Percentiles rank a stretch among this genome's conserved stretches.
Evolutionary conservation across 768 basidiomycete species (phyloP).

Genomic region (Krasilnikovozyma curviuscula): DNA sequence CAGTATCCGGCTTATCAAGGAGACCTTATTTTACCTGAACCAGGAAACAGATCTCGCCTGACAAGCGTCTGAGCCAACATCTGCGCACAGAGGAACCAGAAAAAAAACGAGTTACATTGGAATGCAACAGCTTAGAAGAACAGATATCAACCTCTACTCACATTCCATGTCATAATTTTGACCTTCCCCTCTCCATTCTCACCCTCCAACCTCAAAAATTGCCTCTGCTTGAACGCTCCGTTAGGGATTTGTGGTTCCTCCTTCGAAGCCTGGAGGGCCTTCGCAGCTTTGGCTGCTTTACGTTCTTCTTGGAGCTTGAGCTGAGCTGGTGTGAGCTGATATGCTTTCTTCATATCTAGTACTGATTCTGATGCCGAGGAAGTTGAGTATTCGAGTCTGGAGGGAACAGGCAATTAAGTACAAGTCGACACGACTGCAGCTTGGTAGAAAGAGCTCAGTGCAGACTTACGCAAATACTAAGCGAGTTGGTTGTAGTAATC

Average conservation of each 20-base stretch:
- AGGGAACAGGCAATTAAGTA: too few relatives aligned
- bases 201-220: slow-evolving; percentile 2
- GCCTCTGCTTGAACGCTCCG: slow-evolving; percentile 3
- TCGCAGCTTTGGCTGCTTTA: background rate
- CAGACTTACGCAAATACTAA: too few relatives aligned
- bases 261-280: background rate
- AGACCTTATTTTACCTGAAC: background rate
- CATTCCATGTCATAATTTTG: slow-evolving; percentile 11
- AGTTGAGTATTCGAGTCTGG: too few relatives aligned
- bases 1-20: background rate
- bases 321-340: slow-evolving; percentile 4
- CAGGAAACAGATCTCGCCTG: slow-evolving; percentile 62
- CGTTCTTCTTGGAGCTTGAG: background rate
- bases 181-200: background rate
- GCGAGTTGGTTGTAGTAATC: too few relatives aligned
- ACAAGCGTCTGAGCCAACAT: slow-evolving; percentile 12
- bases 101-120: background rate
- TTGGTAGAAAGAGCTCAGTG: too few relatives aligned
- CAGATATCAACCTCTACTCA: background rate
- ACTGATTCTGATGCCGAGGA: too few relatives aligned
- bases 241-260: background rate
- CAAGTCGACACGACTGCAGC: too few relatives aligned
- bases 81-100: background rate
- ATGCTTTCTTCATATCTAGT: background rate
- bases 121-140: background rate